phyloP scores from a whole-genome alignment of 495 filamentous ascomycete species.

The Lindgomyces ingoldianus region DNA sequence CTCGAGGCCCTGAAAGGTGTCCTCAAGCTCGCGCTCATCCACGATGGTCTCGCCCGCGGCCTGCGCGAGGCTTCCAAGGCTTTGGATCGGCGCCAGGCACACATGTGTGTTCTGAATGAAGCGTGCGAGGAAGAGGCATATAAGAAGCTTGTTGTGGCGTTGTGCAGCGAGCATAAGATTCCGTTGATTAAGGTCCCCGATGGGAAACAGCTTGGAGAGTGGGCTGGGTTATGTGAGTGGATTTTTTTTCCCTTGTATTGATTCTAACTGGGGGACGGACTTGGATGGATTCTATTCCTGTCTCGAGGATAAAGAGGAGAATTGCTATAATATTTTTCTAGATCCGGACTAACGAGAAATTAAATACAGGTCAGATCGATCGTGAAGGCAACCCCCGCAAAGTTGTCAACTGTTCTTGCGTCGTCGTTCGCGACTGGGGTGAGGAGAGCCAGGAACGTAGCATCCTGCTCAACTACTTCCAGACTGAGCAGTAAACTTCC shows the following conservation, averaged over 20 bases:
- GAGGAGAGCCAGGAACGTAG: slow-evolving; percentile 97
- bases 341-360: no score
- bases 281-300: no score
- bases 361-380: slow-evolving; percentile 90
- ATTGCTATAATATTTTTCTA: no score
- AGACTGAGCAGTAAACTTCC: slow-evolving; percentile 70
- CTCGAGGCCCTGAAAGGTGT: slow-evolving; percentile 97
- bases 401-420: slow-evolving; percentile 99
- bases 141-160: slow-evolving; percentile 98
- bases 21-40: slow-evolving; percentile 96
- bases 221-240: slow-evolving; percentile 96
- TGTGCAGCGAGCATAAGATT: slow-evolving; percentile 98
- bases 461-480: slow-evolving; percentile 99
- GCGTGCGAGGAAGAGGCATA: slow-evolving; percentile 99
- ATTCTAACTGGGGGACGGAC: not conserved
- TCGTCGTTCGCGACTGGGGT: slow-evolving; percentile 98
- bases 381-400: slow-evolving; percentile 98
- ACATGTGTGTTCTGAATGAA: slow-evolving; percentile 99
- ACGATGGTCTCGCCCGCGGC: slow-evolving; percentile 97
- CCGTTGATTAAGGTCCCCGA: slow-evolving; percentile 99
- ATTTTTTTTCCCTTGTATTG: slow-evolving; percentile 8
- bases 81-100: slow-evolving; percentile 93
- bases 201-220: slow-evolving; percentile 98
- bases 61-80: slow-evolving; percentile 97
- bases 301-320: no score